Evolutionary conservation across 2,329 filamentous ascomycete genomes (phyloP).

Genomic region (Colletotrichum agaves): DNA sequence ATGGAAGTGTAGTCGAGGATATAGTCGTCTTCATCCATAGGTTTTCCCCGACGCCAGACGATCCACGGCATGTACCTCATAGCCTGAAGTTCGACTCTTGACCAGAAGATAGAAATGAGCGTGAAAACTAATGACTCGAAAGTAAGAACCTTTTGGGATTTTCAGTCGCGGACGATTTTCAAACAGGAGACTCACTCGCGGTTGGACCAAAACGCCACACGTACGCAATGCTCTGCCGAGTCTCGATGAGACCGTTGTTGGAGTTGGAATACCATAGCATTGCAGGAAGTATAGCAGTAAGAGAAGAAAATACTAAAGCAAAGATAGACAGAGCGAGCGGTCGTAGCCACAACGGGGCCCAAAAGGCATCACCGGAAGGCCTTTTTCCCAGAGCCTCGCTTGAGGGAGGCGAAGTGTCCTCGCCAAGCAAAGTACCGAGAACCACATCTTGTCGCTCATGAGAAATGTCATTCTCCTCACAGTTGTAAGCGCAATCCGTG

Average conservation of each 20-base stretch:
- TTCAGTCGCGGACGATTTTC: background rate
- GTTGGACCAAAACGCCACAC: conserved; percentile 16
- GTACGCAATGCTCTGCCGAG: background rate
- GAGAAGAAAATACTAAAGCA: background rate
- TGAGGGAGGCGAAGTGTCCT: too few species aligned
- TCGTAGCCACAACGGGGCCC: background rate
- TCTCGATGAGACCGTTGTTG: background rate
- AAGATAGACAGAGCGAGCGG: background rate
- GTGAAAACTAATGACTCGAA: background rate
- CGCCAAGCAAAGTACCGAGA: too few species aligned
- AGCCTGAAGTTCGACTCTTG: background rate
- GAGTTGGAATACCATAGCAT: conserved; percentile 7
- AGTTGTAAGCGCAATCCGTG: too few species aligned
- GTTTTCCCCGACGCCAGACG: background rate
- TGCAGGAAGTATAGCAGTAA: background rate
- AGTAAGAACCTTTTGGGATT: too few species aligned
- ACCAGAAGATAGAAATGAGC: background rate
- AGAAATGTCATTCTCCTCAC: too few species aligned
- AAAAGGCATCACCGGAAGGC: too few species aligned
- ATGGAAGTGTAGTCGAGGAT: background rate
- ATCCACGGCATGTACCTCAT: conserved; percentile 1
- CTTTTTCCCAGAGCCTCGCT: too few species aligned
- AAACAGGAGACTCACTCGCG: too few species aligned
- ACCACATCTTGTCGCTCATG: too few species aligned
- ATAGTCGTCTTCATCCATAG: background rate